These are phyloP conservation scores for Ophiostoma sp. DNA, from an alignment of 2,329 filamentous ascomycete species.

Conservation along the genomic window DNA sequence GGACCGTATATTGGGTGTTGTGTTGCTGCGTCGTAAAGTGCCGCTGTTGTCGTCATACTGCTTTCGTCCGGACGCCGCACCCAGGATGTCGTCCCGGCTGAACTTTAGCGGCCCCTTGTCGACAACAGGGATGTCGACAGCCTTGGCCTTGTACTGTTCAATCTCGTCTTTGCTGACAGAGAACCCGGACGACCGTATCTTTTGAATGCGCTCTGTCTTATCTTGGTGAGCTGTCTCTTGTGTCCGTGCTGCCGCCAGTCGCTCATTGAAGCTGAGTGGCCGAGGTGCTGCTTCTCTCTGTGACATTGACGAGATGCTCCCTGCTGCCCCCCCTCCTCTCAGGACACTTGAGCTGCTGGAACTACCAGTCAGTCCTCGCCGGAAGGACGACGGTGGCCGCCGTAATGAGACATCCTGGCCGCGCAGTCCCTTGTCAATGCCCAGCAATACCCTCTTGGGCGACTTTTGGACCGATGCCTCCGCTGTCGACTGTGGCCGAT, in stretches of 20 bases:
- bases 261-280: constrained; percentile 74
- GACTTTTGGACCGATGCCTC: constrained; percentile 63
- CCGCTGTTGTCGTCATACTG: not conserved
- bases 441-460: constrained; percentile 75
- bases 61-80: constrained; percentile 33
- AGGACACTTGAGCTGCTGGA: not conserved
- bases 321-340: not conserved
- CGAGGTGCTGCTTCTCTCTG: constrained; percentile 32
- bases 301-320: constrained; percentile 29
- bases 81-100: constrained; percentile 63
- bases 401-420: constrained; percentile 83
- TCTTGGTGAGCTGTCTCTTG: constrained; percentile 56
- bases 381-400: constrained; percentile 57
- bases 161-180: constrained; percentile 59
- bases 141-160: constrained; percentile 59
- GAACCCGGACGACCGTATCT: constrained; percentile 57
- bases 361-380: constrained; percentile 33
- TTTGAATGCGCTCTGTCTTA: constrained; percentile 53
- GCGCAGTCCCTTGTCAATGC: constrained; percentile 84
- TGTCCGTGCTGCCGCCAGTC: constrained; percentile 69
- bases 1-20: constrained; percentile 39
- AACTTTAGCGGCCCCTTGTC: constrained; percentile 54
- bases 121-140: constrained; percentile 54
- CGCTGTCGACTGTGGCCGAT: constrained; percentile 50
- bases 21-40: constrained; percentile 46